Evolutionary conservation across 768 basidiomycete species (phyloP).

Genomic region (Lentinus tigrinus): DNA sequence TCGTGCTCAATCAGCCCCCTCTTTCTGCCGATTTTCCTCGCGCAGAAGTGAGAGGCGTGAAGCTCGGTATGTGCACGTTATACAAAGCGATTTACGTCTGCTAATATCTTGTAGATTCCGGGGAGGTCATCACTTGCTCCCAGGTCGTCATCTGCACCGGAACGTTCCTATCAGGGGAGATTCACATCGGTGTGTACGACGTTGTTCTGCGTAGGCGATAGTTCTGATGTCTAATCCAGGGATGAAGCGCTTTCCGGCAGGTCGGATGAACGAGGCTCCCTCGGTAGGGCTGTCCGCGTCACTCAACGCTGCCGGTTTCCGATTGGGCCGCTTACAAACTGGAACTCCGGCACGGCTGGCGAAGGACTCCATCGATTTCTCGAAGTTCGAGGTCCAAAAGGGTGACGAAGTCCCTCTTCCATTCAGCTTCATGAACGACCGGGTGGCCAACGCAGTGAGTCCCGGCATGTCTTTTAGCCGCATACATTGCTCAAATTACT

Average conservation of each 20-base stretch:
- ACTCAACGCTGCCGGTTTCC: slow-evolving; percentile 72
- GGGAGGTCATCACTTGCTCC: slow-evolving; percentile 72
- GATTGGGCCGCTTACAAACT: slow-evolving; percentile 80
- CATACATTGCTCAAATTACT: neutral
- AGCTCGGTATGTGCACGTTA: slow-evolving; percentile 47
- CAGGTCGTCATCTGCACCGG: slow-evolving; percentile 89
- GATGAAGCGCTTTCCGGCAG: slow-evolving; percentile 74
- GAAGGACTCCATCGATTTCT: slow-evolving; percentile 68
- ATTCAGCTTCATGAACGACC: slow-evolving; percentile 73
- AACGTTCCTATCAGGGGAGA: slow-evolving; percentile 88
- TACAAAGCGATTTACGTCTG: neutral
- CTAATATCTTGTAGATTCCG: slow-evolving; percentile 50
- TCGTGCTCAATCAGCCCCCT: slow-evolving; percentile 56
- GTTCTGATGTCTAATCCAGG: slow-evolving; percentile 36
- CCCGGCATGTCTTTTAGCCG: neutral
- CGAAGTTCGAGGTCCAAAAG: slow-evolving; percentile 55
- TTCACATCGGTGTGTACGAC: slow-evolving; percentile 67
- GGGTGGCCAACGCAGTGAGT: slow-evolving; percentile 69
- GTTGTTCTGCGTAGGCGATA: neutral
- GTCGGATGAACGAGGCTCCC: slow-evolving; percentile 70
- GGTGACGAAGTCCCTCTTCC: slow-evolving; percentile 67
- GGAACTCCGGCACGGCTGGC: slow-evolving; percentile 84
- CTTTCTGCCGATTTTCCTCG: slow-evolving; percentile 31
- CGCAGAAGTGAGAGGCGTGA: slow-evolving; percentile 47
- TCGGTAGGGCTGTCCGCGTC: slow-evolving; percentile 76